These are phyloP conservation scores for Colletotrichum sp. DNA, from an alignment of 2,329 filamentous ascomycete species.

Conservation along the genomic window DNA sequence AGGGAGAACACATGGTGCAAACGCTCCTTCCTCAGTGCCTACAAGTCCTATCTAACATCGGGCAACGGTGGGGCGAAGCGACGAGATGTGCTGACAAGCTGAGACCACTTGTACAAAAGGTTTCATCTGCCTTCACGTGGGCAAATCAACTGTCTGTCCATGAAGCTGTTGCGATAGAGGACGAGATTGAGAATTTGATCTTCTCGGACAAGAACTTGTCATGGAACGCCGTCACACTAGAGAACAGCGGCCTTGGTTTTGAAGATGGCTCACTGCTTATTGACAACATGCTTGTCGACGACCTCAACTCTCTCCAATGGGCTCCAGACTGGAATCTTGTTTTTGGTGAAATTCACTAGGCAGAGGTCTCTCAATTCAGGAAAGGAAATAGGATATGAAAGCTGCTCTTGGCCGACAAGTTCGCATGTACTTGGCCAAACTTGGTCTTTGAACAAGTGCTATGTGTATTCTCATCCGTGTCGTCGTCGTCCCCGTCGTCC, in stretches of 20 bases:
- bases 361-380: too few relatives aligned
- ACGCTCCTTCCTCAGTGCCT: not conserved
- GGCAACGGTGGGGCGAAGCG: not conserved
- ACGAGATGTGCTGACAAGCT: not conserved
- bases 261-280: not conserved
- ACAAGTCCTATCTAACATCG: not conserved
- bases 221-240: not conserved
- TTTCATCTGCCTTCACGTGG: not conserved
- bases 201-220: not conserved
- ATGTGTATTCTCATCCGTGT: too few relatives aligned
- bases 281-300: not conserved
- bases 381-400: too few relatives aligned
- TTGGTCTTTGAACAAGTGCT: too few relatives aligned
- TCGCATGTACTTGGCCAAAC: too few relatives aligned
- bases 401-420: too few relatives aligned
- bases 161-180: not conserved
- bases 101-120: not conserved
- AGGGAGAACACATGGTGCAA: not conserved
- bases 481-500: too few relatives aligned
- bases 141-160: not conserved
- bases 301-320: not conserved
- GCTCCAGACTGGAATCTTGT: not conserved
- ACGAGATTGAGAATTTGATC: not conserved
- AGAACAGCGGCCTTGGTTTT: not conserved
- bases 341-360: not conserved